Base-by-base conservation (phyloP, 2,329 filamentous ascomycete species). In the Penicillium brevicompactum region DNA sequence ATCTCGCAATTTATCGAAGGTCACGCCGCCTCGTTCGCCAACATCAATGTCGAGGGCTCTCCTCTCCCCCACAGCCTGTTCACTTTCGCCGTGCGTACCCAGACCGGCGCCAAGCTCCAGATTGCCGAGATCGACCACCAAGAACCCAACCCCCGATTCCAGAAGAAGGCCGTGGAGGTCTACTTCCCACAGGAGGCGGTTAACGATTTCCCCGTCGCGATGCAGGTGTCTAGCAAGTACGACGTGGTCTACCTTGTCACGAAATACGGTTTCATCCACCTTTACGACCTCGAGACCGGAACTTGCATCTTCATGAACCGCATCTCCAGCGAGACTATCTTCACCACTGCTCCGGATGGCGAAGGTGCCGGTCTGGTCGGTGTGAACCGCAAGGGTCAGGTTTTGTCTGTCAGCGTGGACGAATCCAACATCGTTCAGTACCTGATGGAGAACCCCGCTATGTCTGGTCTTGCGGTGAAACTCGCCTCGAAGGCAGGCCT, bases 301-400 rank as follows among this genome's bases (percentile, higher is more conserved):
- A 90, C 89, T 11, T 95, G 91, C 74, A 94, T 99, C 72, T 99
- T 97, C 84, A 95, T 99, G 92, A 99, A 99, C 83, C 89, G 95
- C 67, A 99, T 99, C 70, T 99, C 94, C 32, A 96, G 92, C 80
- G 94, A 99, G 73, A 99, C 94, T 24, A 97, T 99, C 73, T 99
- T 99, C 80, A 95, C 93, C 24, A 97, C 92, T 18, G 89, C 91
- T 45, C 80, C 87, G 34, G 94, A 99, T 73, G 84, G 84, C 51
- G 87, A 92, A 21, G 95, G 91, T 16, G 86, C 88, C 44, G 95
- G 95, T 67, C 89, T 99, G 60, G 84, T 99, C 50, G 92, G 91
- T 66, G 93, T 99, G 73, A 99, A 99, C 80, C 88, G 95, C 70
- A 96, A 96, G 80, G 95, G 94, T 60, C 94, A 99, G 77, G 92